These are phyloP conservation scores for Lactarius pseudohatsudake DNA, from an alignment of 768 basidiomycete species.

Conservation along the genomic window DNA sequence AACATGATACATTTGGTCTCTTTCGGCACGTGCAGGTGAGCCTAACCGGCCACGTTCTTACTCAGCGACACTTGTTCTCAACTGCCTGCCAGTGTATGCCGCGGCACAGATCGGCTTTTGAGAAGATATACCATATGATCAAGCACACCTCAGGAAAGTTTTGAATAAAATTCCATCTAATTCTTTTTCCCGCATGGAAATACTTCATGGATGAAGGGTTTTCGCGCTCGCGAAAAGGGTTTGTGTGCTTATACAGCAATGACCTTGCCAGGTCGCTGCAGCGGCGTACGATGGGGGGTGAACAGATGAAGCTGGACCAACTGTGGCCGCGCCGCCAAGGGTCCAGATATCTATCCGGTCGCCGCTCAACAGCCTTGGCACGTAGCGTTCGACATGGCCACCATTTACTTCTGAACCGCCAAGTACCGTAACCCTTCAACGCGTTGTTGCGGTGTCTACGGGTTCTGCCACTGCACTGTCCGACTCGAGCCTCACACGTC, in stretches of 20 bases:
- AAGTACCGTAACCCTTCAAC: not conserved
- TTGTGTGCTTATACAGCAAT: not conserved
- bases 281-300: not conserved
- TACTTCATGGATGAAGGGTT: not conserved
- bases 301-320: not conserved
- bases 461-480: too few species aligned
- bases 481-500: not conserved
- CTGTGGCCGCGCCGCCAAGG: not conserved
- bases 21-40: too few species aligned
- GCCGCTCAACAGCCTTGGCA: not conserved
- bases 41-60: too few species aligned
- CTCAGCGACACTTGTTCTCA: too few species aligned
- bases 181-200: not conserved
- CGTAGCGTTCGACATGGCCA: not conserved
- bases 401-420: not conserved
- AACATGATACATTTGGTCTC: too few species aligned
- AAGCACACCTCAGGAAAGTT: not conserved
- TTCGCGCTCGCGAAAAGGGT: not conserved
- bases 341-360: not conserved
- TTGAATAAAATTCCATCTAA: too few species aligned
- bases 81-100: too few species aligned
- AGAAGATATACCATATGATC: not conserved
- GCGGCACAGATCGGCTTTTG: too few species aligned
- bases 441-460: not conserved
- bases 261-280: not conserved